Base-by-base conservation (phyloP, 1,284 basidiomycete species). In the Ceratobasidium sp. region DNA sequence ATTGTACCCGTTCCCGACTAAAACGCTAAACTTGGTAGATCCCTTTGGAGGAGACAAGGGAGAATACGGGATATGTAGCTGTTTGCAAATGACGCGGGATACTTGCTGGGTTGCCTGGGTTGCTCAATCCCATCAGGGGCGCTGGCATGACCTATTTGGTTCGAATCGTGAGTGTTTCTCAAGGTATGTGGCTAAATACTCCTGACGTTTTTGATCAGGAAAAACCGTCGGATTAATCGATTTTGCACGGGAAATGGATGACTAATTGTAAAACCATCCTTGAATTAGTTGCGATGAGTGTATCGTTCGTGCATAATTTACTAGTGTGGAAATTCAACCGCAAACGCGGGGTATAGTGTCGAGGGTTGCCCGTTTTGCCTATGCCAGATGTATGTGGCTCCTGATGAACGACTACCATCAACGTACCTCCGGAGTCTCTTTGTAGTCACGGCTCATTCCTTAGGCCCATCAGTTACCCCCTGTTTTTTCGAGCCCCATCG, bases 1-100 rank as follows among this genome's bases (percentile, higher is more conserved):
- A 5, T 49, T 64, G 13, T 36, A 64, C n/a, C 60, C 60, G 16
- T 64, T 64, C 27, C 60, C 49, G n/a, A 23, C 39, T 19, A 54
- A 23, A n/a, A 39, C 16, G 13, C 7, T 53, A 11, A 27, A 25
- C 21, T 30, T 36, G 25, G 36, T 53, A 9, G 36, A 19, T 27
- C 60, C 60, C 16, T 64, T 64, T 44, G 60, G 60, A 39, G 27
- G 39, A 9, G 36, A 25, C 13, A 27, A 52, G 13, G 47, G 27
- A n/a, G 33, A 13, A n/a, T 53, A 53, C 16, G n/a, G 33, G 0
- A 49, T 41, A 4, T 53, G 60, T 21, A 53, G 33, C 16, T 64
- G 36, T 13, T 21, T 53, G 41, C 60, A 64, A 30, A 53, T 64
- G 47, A 64, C 60, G 5, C 47, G 41, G 16, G 60, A 64, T 16